Base-by-base conservation (phyloP, 23 red algal species). In the Rhodosorus marinus region DNA sequence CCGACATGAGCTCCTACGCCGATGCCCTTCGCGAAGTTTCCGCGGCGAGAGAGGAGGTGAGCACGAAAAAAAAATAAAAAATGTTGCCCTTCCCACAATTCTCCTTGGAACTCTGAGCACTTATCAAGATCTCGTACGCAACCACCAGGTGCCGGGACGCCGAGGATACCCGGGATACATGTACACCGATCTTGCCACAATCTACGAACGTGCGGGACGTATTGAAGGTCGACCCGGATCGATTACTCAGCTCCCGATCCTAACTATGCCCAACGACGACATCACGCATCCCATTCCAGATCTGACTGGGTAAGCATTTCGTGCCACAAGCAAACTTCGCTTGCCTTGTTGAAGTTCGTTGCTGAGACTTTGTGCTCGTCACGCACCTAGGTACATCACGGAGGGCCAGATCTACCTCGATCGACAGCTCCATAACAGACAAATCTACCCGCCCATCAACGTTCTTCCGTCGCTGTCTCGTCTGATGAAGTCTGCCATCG, bases 381-480 rank as follows among this genome's bases (percentile, higher is more conserved):
- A n/a, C n/a, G n/a, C n/a, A n/a, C n/a, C n/a, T n/a, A n/a, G n/a
- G n/a, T 94, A 94, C 61, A 94, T 94, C 49, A 94, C 87, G 1
- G 87, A 94, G 70, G 87, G 87, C 31, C 87, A 94, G 57, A 94
- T 94, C 51, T 94, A 73, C 35, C 55, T 94, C 24, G 87, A 94
- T 29, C 75, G 75, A 15, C 75, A 81, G 60, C 67, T 94, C 33
- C 87, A 94, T 59, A 94, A 81, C 36, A 69, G 87, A 33, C 75
- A 94, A 64, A 61, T 94, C 30, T 94, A 78, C 67, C 87, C 87
- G 31, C 87, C 87, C 20, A 81, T 94, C 50, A 94, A 94, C 32
- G 75, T 81, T 35, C 34, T 94, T 33, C 87, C 87, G 54, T 94
- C 87, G 59, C 59, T 94, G 54, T 94, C 87, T 11, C 87, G 87